Evolutionary conservation across 2,329 filamentous ascomycete species (phyloP).

Genomic region (Bipolaris zeicola): DNA sequence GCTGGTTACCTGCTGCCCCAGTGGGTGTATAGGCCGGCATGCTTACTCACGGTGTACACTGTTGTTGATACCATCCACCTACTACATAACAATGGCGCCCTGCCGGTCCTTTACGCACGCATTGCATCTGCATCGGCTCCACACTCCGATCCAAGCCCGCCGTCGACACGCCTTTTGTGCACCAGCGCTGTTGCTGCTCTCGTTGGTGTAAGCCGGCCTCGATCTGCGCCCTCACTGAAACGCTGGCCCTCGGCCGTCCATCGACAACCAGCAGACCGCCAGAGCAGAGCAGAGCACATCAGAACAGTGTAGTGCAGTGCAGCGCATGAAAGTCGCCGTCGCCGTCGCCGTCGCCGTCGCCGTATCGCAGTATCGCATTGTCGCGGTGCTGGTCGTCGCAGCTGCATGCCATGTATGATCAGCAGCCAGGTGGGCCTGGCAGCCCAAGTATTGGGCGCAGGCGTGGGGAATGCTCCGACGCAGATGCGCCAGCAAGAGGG

Average conservation of each 20-base stretch:
- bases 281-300: too few species aligned
- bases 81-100: background rate
- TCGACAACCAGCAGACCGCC: background rate
- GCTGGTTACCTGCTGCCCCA: slow-evolving; percentile 4
- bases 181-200: background rate
- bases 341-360: too few species aligned
- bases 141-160: slow-evolving; percentile 5
- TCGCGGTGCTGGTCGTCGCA: slow-evolving; percentile 4
- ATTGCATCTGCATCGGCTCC: slow-evolving; percentile 10
- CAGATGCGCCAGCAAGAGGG: slow-evolving; percentile 8
- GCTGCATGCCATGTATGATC: slow-evolving; percentile 22
- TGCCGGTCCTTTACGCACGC: background rate
- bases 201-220: background rate
- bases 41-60: too few species aligned
- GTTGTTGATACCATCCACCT: background rate
- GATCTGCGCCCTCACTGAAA: slow-evolving; percentile 22
- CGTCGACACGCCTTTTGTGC: too few species aligned
- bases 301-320: too few species aligned
- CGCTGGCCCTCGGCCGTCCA: slow-evolving; percentile 18
- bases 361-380: background rate
- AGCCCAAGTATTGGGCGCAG: background rate
- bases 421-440: slow-evolving; percentile 24
- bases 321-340: too few species aligned
- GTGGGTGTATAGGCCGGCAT: background rate
- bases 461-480: slow-evolving; percentile 16